Conservation (phyloP, 73 alveolate species). For the Breviolum minutum region DNA sequence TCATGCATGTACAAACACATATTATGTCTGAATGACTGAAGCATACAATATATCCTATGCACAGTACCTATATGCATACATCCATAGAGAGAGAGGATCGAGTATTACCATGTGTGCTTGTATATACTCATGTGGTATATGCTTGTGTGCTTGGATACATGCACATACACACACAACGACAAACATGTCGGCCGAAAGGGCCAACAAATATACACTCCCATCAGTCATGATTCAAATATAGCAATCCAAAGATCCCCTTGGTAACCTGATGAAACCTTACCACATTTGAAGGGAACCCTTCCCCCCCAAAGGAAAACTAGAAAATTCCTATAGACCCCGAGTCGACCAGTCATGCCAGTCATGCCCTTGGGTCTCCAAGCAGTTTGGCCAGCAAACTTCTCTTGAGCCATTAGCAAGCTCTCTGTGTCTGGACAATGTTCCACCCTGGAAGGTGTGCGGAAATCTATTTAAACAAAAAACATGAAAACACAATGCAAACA, state of each 20-base stretch:
- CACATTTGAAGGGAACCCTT: too few species aligned
- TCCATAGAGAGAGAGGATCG: too few species aligned
- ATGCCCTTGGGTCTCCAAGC: not conserved
- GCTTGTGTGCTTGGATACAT: not conserved
- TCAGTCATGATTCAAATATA: too few species aligned
- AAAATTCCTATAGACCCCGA: too few species aligned
- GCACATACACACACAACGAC: not conserved
- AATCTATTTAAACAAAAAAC: not conserved
- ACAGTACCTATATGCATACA: too few species aligned
- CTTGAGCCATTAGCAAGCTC: constrained; percentile 72
- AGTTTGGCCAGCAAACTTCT: constrained; percentile 70
- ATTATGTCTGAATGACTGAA: too few species aligned
- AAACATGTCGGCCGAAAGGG: not conserved
- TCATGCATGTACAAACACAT: too few species aligned
- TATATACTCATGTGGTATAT: not conserved
- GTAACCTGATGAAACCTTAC: not conserved
- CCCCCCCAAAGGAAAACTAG: too few species aligned
- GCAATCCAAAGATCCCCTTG: not conserved
- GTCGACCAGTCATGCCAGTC: not conserved
- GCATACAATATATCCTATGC: too few species aligned
- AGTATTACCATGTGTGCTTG: not conserved
- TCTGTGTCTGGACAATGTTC: constrained; percentile 55
- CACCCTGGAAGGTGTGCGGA: not conserved
- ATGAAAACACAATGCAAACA: too few species aligned
- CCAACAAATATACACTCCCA: too few species aligned